Conservation (phyloP, 805 yeast species). For the Myxozyma vanderwaltii region DNA sequence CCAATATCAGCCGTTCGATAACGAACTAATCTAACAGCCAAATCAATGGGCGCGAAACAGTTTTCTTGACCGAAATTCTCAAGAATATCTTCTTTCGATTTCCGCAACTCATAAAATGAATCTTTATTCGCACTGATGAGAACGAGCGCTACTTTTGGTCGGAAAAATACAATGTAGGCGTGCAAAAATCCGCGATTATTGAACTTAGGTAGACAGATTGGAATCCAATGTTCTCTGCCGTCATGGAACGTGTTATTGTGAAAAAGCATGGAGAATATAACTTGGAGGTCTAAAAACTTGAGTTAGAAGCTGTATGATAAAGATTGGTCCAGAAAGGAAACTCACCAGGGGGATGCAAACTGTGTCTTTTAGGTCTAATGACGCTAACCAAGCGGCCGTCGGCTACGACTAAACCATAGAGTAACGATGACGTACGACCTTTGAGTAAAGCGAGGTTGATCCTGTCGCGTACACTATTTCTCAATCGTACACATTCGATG, state of each 20-base stretch:
- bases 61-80: conserved; percentile 45
- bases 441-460: conserved; percentile 58
- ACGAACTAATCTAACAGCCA: conserved; percentile 45
- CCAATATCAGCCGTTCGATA: conserved; percentile 55
- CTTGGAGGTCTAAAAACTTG: conserved; percentile 58
- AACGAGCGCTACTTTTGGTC: conserved; percentile 47
- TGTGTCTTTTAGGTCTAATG: conserved; percentile 75
- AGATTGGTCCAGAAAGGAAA: not conserved
- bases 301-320: not conserved
- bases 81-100: conserved; percentile 57
- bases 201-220: conserved; percentile 88
- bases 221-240: conserved; percentile 83
- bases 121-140: conserved; percentile 71
- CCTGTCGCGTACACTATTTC: conserved; percentile 57
- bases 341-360: conserved; percentile 63
- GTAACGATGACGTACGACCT: conserved; percentile 55
- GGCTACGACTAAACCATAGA: conserved; percentile 76
- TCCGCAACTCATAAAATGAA: conserved; percentile 74
- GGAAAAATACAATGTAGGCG: conserved; percentile 69
- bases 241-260: conserved; percentile 55
- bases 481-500: conserved; percentile 61
- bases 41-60: conserved; percentile 46
- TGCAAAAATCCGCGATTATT: conserved; percentile 86
- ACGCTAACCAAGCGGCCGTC: conserved; percentile 67
- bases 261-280: conserved; percentile 70